These are phyloP conservation scores for Dactylonectria estremocensis DNA, from an alignment of 2,329 filamentous ascomycete species.

Conservation along the genomic window DNA sequence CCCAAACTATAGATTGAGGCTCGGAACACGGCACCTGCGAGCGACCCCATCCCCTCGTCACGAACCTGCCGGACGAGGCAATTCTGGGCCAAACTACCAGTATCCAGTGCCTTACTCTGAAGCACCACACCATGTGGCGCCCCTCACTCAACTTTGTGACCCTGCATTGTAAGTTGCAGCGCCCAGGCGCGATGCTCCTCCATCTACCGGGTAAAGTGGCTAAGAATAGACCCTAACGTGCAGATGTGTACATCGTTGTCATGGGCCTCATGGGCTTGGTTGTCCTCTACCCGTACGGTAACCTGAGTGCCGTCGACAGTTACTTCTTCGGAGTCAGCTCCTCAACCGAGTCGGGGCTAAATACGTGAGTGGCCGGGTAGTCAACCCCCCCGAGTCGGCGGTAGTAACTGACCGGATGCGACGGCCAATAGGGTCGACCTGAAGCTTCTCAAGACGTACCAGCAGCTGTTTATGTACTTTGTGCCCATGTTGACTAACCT, in stretches of 20 bases:
- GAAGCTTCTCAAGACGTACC: constrained; percentile 64
- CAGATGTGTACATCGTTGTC: constrained; percentile 47
- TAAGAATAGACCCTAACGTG: constrained; percentile 23
- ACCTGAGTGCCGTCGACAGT: constrained; percentile 59
- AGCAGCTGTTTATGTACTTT: constrained; percentile 67
- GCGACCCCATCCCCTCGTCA: constrained; percentile 6
- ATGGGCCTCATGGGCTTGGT: constrained; percentile 43
- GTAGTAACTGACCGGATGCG: constrained; percentile 24
- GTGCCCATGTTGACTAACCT: constrained; percentile 64
- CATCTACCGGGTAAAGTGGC: constrained; percentile 10
- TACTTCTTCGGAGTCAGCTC: constrained; percentile 66
- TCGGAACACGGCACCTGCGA: constrained; percentile 35
- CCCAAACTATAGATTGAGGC: neutral
- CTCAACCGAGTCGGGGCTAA: constrained; percentile 66
- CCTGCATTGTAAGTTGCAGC: constrained; percentile 45
- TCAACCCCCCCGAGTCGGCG: neutral
- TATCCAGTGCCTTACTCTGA: constrained; percentile 19
- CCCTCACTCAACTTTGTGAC: constrained; percentile 47
- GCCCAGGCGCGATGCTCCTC: constrained; percentile 4
- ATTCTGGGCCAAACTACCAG: neutral
- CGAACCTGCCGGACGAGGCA: neutral
- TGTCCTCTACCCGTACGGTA: constrained; percentile 43
- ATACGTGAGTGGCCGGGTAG: constrained; percentile 56
- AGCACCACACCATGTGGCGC: constrained; percentile 41
- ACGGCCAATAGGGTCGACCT: constrained; percentile 61